Conservation (phyloP, 2,329 filamentous ascomycete genomes). For the Cladophialophora carrionii region DNA sequence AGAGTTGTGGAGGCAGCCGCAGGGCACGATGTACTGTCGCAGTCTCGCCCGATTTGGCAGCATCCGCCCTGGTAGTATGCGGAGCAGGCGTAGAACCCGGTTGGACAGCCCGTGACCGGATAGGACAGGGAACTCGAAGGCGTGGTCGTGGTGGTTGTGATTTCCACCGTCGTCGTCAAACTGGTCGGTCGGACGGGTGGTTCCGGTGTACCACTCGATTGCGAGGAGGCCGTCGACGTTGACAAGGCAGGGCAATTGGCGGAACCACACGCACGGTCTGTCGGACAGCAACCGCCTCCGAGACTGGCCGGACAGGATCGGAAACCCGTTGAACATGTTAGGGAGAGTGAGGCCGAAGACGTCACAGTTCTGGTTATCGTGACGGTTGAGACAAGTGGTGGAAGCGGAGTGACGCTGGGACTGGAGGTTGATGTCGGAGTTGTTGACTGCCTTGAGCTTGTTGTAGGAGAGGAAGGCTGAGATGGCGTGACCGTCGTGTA, state of each 20-base stretch:
- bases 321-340: constrained; percentile 51
- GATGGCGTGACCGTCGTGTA: constrained; percentile 35
- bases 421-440: constrained; percentile 41
- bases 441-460: constrained; percentile 41
- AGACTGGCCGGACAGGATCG: constrained; percentile 52
- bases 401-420: constrained; percentile 39
- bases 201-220: constrained; percentile 38
- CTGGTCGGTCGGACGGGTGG: constrained; percentile 48
- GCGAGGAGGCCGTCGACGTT: constrained; percentile 24
- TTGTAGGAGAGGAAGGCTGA: constrained; percentile 8
- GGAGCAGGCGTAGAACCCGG: constrained; percentile 87
- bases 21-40: constrained; percentile 78
- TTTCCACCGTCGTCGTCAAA: constrained; percentile 28
- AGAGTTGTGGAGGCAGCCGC: constrained; percentile 64
- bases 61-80: constrained; percentile 81
- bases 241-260: constrained; percentile 45
- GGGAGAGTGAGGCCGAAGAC: constrained; percentile 41
- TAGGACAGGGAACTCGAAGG: constrained; percentile 46
- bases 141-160: constrained; percentile 37
- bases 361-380: constrained; percentile 29
- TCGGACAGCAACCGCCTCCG: constrained; percentile 51
- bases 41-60: constrained; percentile 85
- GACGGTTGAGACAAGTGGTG: constrained; percentile 25
- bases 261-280: constrained; percentile 50
- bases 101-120: constrained; percentile 66